A percentile compares a stretch with the other conserved stretches of the same genome.
Evolutionary conservation across 441 rosid genomes (phyloP).

Genomic region (Daphne laureola): DNA sequence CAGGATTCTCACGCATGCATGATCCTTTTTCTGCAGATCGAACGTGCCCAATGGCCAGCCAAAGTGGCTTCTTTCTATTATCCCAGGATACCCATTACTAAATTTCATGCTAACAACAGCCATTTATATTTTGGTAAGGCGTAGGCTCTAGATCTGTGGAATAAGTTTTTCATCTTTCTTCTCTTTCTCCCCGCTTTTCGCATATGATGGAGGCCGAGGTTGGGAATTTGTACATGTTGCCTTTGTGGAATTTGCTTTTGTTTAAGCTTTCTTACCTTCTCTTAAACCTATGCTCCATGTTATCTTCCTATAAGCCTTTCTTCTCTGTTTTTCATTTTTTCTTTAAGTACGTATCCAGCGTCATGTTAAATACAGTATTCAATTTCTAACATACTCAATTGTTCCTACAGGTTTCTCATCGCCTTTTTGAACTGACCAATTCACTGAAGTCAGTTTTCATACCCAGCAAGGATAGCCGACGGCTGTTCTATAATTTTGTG

Average conservation of each 20-base stretch:
- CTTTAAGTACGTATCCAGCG: too few relatives aligned
- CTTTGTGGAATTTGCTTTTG: too few relatives aligned
- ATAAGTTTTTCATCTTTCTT: background rate
- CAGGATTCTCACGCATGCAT: conserved; percentile 4
- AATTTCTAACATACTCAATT: conserved; percentile 2
- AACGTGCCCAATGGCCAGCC: conserved; percentile 87
- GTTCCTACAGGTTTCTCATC: conserved; percentile 59
- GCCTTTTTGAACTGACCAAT: conserved; percentile 79
- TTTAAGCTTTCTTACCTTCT: too few relatives aligned
- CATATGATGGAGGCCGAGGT: background rate
- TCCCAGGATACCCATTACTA: conserved; percentile 92
- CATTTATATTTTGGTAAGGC: conserved; percentile 72
- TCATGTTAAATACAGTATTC: background rate
- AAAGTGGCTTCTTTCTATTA: conserved; percentile 84
- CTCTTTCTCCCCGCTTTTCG: background rate
- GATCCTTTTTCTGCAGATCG: conserved; percentile 44
- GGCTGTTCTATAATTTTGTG: conserved; percentile 51
- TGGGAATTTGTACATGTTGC: too few relatives aligned
- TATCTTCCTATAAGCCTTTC: too few relatives aligned
- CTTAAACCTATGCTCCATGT: too few relatives aligned
- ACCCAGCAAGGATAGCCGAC: conserved; percentile 65
- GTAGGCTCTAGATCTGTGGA: background rate
- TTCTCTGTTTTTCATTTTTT: too few relatives aligned
- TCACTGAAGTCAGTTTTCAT: conserved; percentile 60
- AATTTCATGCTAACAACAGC: conserved; percentile 95